These are phyloP conservation scores for Plasmodium reichenowi DNA, from an alignment of 169 alveolate species.

Conservation along the genomic window DNA sequence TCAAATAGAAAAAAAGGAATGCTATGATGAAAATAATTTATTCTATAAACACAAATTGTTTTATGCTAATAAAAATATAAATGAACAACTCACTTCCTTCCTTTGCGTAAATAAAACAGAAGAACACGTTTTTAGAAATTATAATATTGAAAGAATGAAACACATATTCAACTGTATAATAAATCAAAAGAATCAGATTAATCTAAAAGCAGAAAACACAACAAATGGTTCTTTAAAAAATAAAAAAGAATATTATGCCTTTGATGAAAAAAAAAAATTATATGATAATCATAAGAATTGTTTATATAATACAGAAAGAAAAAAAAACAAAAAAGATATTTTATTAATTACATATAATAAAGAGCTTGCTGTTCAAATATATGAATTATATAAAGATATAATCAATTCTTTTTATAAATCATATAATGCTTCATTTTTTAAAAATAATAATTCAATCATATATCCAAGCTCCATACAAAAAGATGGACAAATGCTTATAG, in stretches of 20 bases:
- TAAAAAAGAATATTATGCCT: background rate
- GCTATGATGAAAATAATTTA: background rate
- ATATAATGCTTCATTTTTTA: slow-evolving; percentile 11
- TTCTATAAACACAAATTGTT: background rate
- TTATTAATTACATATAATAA: slow-evolving; percentile 51
- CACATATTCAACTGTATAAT: background rate
- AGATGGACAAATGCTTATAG: background rate
- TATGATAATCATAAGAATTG: background rate
- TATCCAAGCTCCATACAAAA: background rate
- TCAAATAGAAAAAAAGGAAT: background rate
- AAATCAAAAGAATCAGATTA: background rate
- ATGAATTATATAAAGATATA: slow-evolving; percentile 38
- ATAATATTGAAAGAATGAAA: background rate
- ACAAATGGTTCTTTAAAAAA: background rate
- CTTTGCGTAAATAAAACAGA: slow-evolving; percentile 3
- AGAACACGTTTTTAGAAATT: slow-evolving; percentile 3
- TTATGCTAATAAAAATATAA: slow-evolving; percentile 27
- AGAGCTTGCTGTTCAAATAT: slow-evolving; percentile 55
- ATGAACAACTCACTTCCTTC: slow-evolving; percentile 27
- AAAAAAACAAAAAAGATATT: slow-evolving; percentile 15
- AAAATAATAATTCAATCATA: slow-evolving; percentile 16
- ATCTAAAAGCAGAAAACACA: background rate
- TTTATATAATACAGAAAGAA: background rate
- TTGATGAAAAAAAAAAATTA: background rate
- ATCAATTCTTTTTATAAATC: slow-evolving; percentile 61